Evolutionary conservation across 2,329 filamentous ascomycete species (phyloP).

Genomic region (Cercospora janseana): DNA sequence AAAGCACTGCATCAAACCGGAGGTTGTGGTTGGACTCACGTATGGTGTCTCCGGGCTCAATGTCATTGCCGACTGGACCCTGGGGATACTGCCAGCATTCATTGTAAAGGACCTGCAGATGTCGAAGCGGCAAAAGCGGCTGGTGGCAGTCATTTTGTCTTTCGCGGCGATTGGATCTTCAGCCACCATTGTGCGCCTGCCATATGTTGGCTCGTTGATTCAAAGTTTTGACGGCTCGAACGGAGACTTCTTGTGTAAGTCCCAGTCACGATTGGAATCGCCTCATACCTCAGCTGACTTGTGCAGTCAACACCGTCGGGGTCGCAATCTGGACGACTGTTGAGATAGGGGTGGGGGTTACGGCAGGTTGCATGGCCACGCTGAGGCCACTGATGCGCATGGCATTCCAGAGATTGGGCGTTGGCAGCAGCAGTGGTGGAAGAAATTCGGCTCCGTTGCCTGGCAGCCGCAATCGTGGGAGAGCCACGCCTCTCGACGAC

Average conservation of each 20-base stretch:
- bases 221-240: conserved; percentile 35
- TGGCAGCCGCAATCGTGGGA: conserved; percentile 8
- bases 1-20: conserved; percentile 44
- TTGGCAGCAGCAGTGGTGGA: conserved; percentile 17
- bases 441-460: conserved; percentile 8
- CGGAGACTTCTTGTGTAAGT: conserved; percentile 45
- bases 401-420: conserved; percentile 19
- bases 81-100: conserved; percentile 43
- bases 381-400: conserved; percentile 49
- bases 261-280: not conserved
- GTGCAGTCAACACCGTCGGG: conserved; percentile 43
- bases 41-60: conserved; percentile 39
- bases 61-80: conserved; percentile 44
- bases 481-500: conserved; percentile 18
- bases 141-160: conserved; percentile 41
- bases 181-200: conserved; percentile 49
- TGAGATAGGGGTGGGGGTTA: conserved; percentile 38
- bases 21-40: conserved; percentile 48
- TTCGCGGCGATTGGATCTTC: conserved; percentile 53
- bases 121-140: conserved; percentile 39
- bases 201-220: conserved; percentile 42
- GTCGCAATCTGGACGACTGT: conserved; percentile 38
- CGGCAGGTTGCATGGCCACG: conserved; percentile 50
- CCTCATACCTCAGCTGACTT: not conserved
- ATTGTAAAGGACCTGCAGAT: conserved; percentile 46